phyloP scores from a whole-genome alignment of 371 early-diverging fungal species.

The Fennellomyces sp. region DNA sequence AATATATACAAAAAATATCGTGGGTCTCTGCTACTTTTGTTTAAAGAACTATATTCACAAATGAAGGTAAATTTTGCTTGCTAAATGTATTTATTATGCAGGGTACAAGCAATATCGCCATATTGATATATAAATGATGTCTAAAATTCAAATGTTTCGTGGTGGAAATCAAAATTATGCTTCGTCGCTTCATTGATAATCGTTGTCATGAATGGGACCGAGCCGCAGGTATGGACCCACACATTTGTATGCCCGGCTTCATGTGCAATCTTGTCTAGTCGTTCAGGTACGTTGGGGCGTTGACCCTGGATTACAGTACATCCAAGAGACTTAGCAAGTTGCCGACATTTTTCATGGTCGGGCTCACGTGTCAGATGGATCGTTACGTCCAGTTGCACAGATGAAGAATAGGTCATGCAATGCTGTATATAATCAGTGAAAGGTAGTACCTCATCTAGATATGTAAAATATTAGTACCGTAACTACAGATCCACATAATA shows the following conservation, averaged over 20 bases:
- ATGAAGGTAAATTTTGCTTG: no score
- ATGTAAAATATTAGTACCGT: background rate
- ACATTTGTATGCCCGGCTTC: constrained; percentile 14
- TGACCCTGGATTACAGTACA: constrained; percentile 10
- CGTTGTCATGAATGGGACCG: constrained; percentile 26
- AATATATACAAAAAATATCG: no score
- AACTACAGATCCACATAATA: background rate
- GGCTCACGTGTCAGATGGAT: constrained; percentile 38
- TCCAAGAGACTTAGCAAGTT: constrained; percentile 17
- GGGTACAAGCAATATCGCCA: background rate
- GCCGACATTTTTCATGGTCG: background rate
- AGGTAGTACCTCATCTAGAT: constrained; percentile 9
- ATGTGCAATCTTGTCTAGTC: constrained; percentile 22
- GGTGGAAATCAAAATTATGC: constrained; percentile 30
- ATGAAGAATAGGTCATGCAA: background rate
- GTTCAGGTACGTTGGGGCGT: constrained; percentile 23
- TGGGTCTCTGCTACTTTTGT: no score
- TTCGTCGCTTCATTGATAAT: constrained; percentile 33
- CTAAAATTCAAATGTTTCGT: constrained; percentile 49
- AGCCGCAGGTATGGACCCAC: constrained; percentile 41
- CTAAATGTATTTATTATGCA: no score
- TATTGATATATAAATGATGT: no score
- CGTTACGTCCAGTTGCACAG: constrained; percentile 19
- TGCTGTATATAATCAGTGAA: background rate
- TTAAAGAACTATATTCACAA: no score